These are phyloP conservation scores for Ascoidea rubescens DNA, from an alignment of 805 yeast genomes.

Conservation along the genomic window DNA sequence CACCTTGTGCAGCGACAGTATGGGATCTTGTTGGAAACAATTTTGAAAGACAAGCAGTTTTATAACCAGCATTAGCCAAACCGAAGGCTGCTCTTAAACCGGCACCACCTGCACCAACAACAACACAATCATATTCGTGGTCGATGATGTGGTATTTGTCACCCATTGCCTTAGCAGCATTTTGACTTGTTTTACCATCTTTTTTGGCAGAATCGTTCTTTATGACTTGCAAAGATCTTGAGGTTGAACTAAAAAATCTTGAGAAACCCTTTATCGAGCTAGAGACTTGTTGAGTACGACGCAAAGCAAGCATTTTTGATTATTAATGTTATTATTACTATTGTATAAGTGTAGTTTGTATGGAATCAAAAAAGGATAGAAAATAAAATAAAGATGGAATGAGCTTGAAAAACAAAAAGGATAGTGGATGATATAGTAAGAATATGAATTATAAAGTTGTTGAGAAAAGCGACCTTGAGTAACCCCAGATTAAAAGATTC, in stretches of 20 bases:
- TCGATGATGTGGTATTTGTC: slow-evolving; percentile 84
- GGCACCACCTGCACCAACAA: slow-evolving; percentile 99
- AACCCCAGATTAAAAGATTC: too few species aligned
- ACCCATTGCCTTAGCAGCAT: slow-evolving; percentile 39
- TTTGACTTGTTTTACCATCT: slow-evolving; percentile 31
- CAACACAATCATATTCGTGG: slow-evolving; percentile 96
- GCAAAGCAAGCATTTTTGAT: too few species aligned
- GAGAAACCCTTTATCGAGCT: too few species aligned
- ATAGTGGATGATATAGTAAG: too few species aligned
- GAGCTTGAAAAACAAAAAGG: too few species aligned
- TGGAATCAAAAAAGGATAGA: too few species aligned
- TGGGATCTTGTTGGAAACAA: slow-evolving; percentile 97
- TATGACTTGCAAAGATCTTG: slow-evolving; percentile 17
- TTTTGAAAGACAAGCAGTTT: slow-evolving; percentile 94
- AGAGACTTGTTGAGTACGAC: too few species aligned
- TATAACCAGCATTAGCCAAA: slow-evolving; percentile 89
- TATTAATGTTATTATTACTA: too few species aligned
- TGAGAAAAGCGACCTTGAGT: too few species aligned
- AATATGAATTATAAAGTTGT: too few species aligned
- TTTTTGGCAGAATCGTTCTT: slow-evolving; percentile 15
- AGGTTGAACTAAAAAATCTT: slow-evolving; percentile 19
- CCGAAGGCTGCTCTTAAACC: slow-evolving; percentile 98
- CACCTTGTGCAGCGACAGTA: slow-evolving; percentile 99
- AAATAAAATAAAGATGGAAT: too few species aligned
- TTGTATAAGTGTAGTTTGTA: too few species aligned